A percentile compares a stretch with the other conserved stretches of the same genome.
phyloP scores from a whole-genome alignment of 2,329 filamentous ascomycete genomes.

The Ampelomyces quisqualis region DNA sequence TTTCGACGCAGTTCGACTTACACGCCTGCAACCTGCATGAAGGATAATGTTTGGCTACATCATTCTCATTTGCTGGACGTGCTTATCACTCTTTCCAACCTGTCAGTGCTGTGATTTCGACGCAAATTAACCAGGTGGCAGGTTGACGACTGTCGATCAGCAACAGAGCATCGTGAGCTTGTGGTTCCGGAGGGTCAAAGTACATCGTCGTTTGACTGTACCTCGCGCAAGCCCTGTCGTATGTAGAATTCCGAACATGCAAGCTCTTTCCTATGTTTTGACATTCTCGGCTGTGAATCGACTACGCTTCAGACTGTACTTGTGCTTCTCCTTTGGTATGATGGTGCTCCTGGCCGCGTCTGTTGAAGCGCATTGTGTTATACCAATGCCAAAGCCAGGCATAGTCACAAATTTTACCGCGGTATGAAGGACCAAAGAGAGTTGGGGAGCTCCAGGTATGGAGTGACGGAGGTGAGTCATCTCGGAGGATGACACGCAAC shows the following conservation, averaged over 20 bases:
- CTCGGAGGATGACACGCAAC: not conserved
- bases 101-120: slow-evolving; percentile 5
- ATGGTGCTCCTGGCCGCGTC: slow-evolving; percentile 4
- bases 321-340: slow-evolving; percentile 8
- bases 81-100: slow-evolving; percentile 11
- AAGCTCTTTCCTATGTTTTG: slow-evolving; percentile 13
- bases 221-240: slow-evolving; percentile 10
- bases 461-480: not conserved
- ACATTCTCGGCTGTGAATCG: slow-evolving; percentile 10
- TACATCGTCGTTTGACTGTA: slow-evolving; percentile 10
- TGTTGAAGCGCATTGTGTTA: slow-evolving; percentile 11
- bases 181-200: slow-evolving; percentile 4
- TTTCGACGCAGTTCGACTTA: too few species aligned
- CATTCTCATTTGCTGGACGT: too few species aligned
- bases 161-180: slow-evolving; percentile 10
- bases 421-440: slow-evolving; percentile 11
- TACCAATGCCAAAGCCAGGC: slow-evolving; percentile 12
- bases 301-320: slow-evolving; percentile 8
- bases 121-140: slow-evolving; percentile 9
- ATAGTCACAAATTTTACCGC: slow-evolving; percentile 8
- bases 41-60: too few species aligned
- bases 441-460: not conserved
- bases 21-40: too few species aligned
- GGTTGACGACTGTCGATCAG: slow-evolving; percentile 8
- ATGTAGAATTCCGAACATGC: slow-evolving; percentile 13